Evolutionary conservation across 1,284 basidiomycete genomes (phyloP), one percentile per base, ranked within the genome.

Genomic region (Ceratobasidium sp.): DNA sequence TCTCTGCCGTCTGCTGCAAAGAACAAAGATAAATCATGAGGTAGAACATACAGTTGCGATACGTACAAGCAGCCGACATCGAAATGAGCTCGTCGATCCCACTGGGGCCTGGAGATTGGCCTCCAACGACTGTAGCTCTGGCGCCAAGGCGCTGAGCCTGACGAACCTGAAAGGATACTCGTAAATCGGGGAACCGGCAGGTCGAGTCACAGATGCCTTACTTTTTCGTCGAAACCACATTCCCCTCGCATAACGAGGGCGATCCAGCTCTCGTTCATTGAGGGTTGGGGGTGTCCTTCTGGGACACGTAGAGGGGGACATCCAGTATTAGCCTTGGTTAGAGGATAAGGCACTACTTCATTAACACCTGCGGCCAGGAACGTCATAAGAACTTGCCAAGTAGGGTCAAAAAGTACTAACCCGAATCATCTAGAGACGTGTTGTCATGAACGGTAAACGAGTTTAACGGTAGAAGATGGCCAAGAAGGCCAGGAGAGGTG

Each of bases 141-240:
- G 87, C 87, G 6, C 87, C 87, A 1, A 85, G 80, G 30, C 82
- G 81, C 80, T 86, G 85, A 7, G 87, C 87, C 20, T 83, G 82
- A 3, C 84, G 79, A 14, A 88, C 86, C 71, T 74, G 33, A n/a
- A 27, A 20, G 41, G 7, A 65, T 18, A 7, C 20, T 20, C 38
- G 10, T 46, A 44, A 41, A 27, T 27, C 14, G 59, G 38, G 59
- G 8, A n/a, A 38, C 12, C 27, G 5, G 23, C 55, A 8, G 3
- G 59, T 23, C 18, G 33, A 23, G 54, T 44, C 38, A 3, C 12
- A 18, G 41, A 27, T 41, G 14, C 14, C 46, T 60, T 20, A 74
- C 71, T 79, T 88, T 88, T 20, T 84, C 84, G 5, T 85, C 85
- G 78, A 88, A 88, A 18, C 87, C 83, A 81, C 88, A 88, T 30